These are phyloP conservation scores for Coelastrella sp. DNA, from an alignment of 139 green algal species.

Conservation along the genomic window DNA sequence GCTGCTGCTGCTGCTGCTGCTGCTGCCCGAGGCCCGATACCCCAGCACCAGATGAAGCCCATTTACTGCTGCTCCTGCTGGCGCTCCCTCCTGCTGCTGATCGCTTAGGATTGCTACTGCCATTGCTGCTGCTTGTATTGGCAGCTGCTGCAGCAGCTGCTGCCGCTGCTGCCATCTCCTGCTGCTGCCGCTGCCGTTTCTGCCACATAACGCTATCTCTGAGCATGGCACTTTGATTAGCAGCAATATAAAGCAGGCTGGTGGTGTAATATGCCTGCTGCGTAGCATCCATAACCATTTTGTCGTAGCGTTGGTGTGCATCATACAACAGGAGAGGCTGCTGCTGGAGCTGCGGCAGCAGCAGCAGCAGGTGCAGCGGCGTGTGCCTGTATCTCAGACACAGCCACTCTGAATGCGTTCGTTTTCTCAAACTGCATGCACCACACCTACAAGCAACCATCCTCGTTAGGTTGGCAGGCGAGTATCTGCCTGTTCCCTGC, in stretches of 20 bases:
- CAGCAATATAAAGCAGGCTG: neutral
- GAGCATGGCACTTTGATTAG: neutral
- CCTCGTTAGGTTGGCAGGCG: neutral
- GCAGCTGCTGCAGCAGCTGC: too few relatives aligned
- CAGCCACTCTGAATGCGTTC: neutral
- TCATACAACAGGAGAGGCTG: neutral
- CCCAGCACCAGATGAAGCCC: neutral
- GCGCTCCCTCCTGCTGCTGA: too few relatives aligned
- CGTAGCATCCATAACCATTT: neutral
- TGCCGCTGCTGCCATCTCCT: neutral
- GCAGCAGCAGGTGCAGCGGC: neutral
- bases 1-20: neutral
- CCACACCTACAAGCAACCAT: neutral
- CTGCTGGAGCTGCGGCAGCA: neutral
- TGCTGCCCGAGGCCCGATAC: neutral
- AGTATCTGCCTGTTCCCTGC: neutral
- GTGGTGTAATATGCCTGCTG: neutral
- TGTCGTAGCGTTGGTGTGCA: neutral
- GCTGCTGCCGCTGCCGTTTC: neutral
- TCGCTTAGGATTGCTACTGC: too few relatives aligned
- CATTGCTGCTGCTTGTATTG: too few relatives aligned
- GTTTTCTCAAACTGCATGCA: neutral
- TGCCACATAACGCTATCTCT: neutral
- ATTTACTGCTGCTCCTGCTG: neutral
- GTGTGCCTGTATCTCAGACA: neutral